Conservation (phyloP, 139 green algal genomes). For the Chlorella sp. region DNA sequence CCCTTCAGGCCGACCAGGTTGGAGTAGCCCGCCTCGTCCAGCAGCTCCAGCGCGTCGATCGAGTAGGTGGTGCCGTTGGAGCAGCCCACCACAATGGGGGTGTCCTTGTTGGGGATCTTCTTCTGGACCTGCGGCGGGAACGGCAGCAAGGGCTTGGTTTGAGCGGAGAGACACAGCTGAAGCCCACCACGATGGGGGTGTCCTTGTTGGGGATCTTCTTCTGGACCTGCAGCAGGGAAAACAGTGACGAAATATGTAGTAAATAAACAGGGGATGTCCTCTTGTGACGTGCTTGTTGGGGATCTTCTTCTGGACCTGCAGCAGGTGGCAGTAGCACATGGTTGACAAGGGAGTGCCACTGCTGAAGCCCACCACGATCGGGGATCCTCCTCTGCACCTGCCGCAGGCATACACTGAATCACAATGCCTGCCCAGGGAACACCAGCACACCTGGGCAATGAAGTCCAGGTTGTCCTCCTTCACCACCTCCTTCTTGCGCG, state of each 20-base stretch:
- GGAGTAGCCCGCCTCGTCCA: slow-evolving; percentile 85
- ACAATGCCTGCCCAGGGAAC: too few relatives aligned
- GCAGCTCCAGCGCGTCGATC: slow-evolving; percentile 79
- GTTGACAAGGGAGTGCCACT: neutral
- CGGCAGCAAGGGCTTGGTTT: neutral
- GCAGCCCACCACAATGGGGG: slow-evolving; percentile 80
- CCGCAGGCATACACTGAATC: too few relatives aligned
- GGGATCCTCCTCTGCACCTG: slow-evolving; percentile 68
- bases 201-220: slow-evolving; percentile 84
- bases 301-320: slow-evolving; percentile 61
- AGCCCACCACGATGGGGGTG: slow-evolving; percentile 76
- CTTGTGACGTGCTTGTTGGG: too few relatives aligned
- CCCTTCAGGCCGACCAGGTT: slow-evolving; percentile 75
- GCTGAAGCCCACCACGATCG: slow-evolving; percentile 70
- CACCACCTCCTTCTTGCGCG: slow-evolving; percentile 56
- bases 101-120: slow-evolving; percentile 84
- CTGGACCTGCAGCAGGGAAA: neutral
- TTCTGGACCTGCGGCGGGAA: neutral
- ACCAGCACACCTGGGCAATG: slow-evolving; percentile 52
- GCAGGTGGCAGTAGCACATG: neutral
- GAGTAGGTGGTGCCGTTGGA: slow-evolving; percentile 80
- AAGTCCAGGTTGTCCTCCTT: slow-evolving; percentile 67
- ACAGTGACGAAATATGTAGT: slow-evolving; percentile 47
- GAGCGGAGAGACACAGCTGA: too few relatives aligned
- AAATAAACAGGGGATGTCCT: slow-evolving; percentile 67